Evolutionary conservation across 257 asterid species (phyloP), one percentile per base, ranked within the genome.

Genomic region (Dorcoceras hygrometricum): DNA sequence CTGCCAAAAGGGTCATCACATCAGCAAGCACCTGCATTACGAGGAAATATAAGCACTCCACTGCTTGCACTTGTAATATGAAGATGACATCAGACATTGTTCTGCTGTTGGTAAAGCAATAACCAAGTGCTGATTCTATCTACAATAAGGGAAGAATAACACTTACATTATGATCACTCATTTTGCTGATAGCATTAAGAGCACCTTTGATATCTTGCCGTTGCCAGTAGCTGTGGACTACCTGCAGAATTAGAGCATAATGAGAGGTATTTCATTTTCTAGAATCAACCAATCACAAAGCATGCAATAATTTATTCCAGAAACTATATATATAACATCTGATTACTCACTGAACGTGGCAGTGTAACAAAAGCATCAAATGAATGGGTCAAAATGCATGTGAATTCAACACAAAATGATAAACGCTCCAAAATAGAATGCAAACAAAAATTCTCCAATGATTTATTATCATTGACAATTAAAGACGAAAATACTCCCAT

Each of bases 191-290:
- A 24, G 88, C 81, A 74, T 77, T 71, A 46, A 94, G 73, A 60
- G 95, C 96, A 68, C 96, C 96, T 79, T 81, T 90, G 67, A 90
- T 76, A 84, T 94, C 97, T 77, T 81, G 89, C 71, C 99, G 82
- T 75, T 59, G 91, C 96, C 97, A 94, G 83, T 77, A 82, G 74
- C 63, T 81, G 55, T 76, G 82, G 81, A 88, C 86, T 66, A 84
- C 84, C 99, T 94, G 89, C 81, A 63, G 63, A 76, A 36, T 67
- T 57, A 59, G 59, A 73, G 4, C 22, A 23, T 11, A 53, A 39
- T 12, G 9, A 51, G 25, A 20, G 20, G 19, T 20, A 31, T 28
- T 50, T 10, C 24, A 22, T 23, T 28, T 8, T 25, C 69, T 71
- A 65, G 51, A 46, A 27, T 56, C 50, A 20, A 36, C 63, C 25